Evolutionary conservation across 345 rosid species (phyloP).

Genomic region (Brassica cretica): DNA sequence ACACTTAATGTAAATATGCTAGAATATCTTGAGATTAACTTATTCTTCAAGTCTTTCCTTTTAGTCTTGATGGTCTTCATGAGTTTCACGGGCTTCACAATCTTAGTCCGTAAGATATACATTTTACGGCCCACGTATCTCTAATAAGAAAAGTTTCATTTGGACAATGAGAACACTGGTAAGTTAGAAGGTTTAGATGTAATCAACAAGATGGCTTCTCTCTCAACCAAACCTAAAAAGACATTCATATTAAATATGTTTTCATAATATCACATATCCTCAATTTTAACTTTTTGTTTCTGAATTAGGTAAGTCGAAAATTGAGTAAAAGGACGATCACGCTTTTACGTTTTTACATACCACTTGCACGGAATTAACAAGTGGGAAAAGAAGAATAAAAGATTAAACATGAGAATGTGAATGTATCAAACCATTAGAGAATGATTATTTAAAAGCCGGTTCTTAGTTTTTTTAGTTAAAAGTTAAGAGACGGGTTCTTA

Average conservation of each 20-base stretch:
- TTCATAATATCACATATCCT: not conserved
- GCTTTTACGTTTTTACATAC: not conserved
- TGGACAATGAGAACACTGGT: constrained; percentile 50
- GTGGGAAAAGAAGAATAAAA: not conserved
- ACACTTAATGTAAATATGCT: too few species aligned
- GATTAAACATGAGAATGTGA: not conserved
- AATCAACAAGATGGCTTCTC: constrained; percentile 50
- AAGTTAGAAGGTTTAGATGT: constrained; percentile 46
- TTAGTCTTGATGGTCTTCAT: too few species aligned
- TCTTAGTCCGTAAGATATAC: too few species aligned
- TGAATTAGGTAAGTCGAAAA: not conserved
- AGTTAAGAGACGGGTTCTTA: too few species aligned
- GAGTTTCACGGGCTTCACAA: too few species aligned
- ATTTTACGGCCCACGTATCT: too few species aligned
- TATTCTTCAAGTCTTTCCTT: too few species aligned
- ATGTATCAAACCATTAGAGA: not conserved
- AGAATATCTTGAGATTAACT: too few species aligned
- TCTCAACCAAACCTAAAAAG: constrained; percentile 31
- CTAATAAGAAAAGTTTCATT: not conserved
- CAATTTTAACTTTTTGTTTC: not conserved
- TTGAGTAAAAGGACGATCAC: not conserved
- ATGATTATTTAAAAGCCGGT: too few species aligned
- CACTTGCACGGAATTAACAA: not conserved
- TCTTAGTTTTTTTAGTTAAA: too few species aligned
- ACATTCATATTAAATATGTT: not conserved